These are phyloP conservation scores for Fraxinus velutina DNA, from an alignment of 305 asterid genomes.

Conservation along the genomic window DNA sequence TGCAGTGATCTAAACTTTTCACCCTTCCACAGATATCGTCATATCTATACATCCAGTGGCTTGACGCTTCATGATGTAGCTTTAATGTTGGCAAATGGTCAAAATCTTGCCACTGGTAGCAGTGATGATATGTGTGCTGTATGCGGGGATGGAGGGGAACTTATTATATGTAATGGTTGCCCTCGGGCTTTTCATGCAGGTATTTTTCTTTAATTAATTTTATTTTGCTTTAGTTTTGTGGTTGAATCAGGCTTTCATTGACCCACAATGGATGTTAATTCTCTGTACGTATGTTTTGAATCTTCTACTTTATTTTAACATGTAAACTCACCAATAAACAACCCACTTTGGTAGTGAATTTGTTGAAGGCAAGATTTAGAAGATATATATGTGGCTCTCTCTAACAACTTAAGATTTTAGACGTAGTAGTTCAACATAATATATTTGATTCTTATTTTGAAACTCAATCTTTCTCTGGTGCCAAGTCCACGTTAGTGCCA, in stretches of 20 bases:
- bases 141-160: conserved; percentile 85
- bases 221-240: background rate
- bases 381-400: background rate
- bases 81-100: conserved; percentile 84
- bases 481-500: background rate
- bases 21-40: conserved; percentile 66
- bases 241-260: background rate
- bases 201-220: conserved; percentile 2
- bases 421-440: background rate
- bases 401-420: background rate
- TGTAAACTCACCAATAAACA: background rate
- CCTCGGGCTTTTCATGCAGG: conserved; percentile 96
- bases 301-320: background rate
- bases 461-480: background rate
- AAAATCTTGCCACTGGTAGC: conserved; percentile 57
- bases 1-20: conserved; percentile 13
- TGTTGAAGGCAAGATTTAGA: background rate
- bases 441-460: background rate
- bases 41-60: conserved; percentile 84
- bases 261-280: background rate
- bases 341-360: background rate
- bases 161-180: conserved; percentile 73
- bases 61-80: conserved; percentile 93
- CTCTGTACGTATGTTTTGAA: background rate
- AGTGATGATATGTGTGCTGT: conserved; percentile 94